Evolutionary conservation across 768 basidiomycete genomes (phyloP), one percentile per base, ranked within the genome.

Genomic region (Lactifluus echinatus): DNA sequence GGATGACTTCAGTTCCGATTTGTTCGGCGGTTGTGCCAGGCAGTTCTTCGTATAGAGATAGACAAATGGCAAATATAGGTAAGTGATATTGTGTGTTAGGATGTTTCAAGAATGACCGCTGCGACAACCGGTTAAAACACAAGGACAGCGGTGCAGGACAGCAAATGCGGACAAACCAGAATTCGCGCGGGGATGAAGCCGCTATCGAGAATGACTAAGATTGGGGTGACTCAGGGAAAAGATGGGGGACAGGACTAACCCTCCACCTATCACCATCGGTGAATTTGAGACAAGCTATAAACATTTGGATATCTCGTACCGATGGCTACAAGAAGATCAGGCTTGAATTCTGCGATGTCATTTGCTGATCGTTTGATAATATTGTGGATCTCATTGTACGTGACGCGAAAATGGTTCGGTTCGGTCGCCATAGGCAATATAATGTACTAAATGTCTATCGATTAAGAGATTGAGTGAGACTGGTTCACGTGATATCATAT

Each of bases 161-260:
- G 29, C 28, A 34, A 45, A 5, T n/a, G 21, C 29, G 17, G 37
- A 36, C 44, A 15, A 44, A 58, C 87, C 80, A 95, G 79, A 43
- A 96, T 88, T 44, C 94, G 85, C 21, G 94, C 94, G 49, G 94
- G 94, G 73, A 97, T 93, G 74, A 95, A 97, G 28, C 95, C 94
- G 43, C 92, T 91, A 69, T 50, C 57, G 56, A 48, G 48, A 52
- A 53, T 51, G 64, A 63, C 61, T 55, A 64, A 50, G 47, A 58
- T 55, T 54, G 60, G 24, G 23, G 34, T n/a, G 55, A 54, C 59
- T 66, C 21, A 42, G 28, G 61, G n/a, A 24, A 55, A 26, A 37
- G 28, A 53, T 36, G 28, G 31, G 33, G 46, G 2, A 19, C 4
- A 26, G 53, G 50, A 82, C 85, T 75, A 62, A 90, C 90, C 89